A percentile compares a stretch with the other conserved stretches of the same genome.
These are phyloP conservation scores for Syzygium jambos DNA, from an alignment of 345 rosid species.

Conservation along the genomic window DNA sequence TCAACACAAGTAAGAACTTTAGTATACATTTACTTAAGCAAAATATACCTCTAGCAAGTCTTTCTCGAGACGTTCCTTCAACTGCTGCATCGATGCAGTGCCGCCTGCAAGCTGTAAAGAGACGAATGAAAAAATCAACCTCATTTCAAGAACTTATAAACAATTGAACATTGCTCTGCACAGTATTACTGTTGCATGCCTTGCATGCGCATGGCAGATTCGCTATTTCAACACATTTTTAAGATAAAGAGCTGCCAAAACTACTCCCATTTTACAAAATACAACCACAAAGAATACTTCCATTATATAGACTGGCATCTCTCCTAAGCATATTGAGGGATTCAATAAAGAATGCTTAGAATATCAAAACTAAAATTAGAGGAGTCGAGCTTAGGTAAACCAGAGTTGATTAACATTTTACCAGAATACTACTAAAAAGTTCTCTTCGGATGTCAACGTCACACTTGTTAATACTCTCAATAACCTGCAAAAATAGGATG, in stretches of 20 bases:
- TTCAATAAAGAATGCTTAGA: background rate
- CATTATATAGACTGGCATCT: background rate
- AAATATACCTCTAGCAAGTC: slow-evolving; percentile 80
- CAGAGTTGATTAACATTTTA: slow-evolving; percentile 13
- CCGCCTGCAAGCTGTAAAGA: slow-evolving; percentile 91
- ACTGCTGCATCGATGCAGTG: slow-evolving; percentile 97
- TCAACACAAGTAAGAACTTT: background rate
- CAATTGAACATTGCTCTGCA: background rate
- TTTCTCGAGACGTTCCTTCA: slow-evolving; percentile 98
- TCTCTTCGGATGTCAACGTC: slow-evolving; percentile 97
- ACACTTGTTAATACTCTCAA: slow-evolving; percentile 89
- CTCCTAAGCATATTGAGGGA: background rate
- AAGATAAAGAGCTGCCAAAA: background rate
- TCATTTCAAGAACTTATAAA: background rate
- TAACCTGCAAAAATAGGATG: slow-evolving; percentile 43
- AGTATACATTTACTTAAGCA: background rate
- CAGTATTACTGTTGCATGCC: background rate
- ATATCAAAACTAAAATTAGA: background rate
- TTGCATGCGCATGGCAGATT: background rate
- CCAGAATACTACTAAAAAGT: slow-evolving; percentile 88
- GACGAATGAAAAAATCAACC: slow-evolving; percentile 1
- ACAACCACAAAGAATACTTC: background rate
- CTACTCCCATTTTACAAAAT: background rate
- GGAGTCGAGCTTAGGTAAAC: background rate
- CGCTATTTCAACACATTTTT: background rate